Conservation (phyloP, 2,329 filamentous ascomycete species). For the Aspergillus ochraceus region DNA sequence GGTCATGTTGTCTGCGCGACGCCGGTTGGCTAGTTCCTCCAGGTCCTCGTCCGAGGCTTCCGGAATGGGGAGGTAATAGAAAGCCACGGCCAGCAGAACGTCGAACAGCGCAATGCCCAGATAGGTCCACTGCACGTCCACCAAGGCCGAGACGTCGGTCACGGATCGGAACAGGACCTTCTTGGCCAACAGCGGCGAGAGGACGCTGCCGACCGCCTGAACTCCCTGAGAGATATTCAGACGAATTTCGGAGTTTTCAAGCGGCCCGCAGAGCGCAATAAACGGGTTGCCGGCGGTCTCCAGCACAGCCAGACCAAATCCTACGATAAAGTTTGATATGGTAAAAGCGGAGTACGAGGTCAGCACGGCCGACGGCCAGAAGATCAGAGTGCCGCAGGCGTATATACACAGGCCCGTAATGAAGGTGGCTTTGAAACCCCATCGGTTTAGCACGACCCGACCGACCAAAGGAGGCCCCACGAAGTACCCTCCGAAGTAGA, state of each 20-base stretch:
- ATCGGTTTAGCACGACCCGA: constrained; percentile 55
- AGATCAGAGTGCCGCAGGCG: constrained; percentile 60
- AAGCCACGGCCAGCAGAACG: constrained; percentile 57
- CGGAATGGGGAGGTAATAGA: constrained; percentile 62
- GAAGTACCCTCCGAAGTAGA: constrained; percentile 62
- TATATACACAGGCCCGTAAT: constrained; percentile 63
- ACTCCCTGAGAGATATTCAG: constrained; percentile 62
- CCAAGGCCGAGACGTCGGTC: constrained; percentile 51
- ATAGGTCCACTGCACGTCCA: constrained; percentile 66
- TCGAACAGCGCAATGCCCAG: constrained; percentile 64
- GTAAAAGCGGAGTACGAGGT: constrained; percentile 62
- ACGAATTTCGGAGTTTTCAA: constrained; percentile 60
- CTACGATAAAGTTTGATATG: constrained; percentile 64
- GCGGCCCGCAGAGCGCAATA: constrained; percentile 61
- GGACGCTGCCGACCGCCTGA: constrained; percentile 60
- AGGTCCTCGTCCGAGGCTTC: constrained; percentile 63
- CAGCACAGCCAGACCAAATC: constrained; percentile 59
- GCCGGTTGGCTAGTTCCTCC: constrained; percentile 54
- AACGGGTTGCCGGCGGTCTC: constrained; percentile 64
- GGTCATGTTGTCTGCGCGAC: constrained; percentile 51
- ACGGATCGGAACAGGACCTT: constrained; percentile 58
- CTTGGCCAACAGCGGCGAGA: constrained; percentile 60
- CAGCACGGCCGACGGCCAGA: constrained; percentile 65
- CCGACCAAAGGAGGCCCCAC: constrained; percentile 58
- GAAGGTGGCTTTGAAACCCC: constrained; percentile 64